These are phyloP conservation scores for Thelonectria discophora DNA, from an alignment of 2,329 filamentous ascomycete genomes.

Conservation along the genomic window DNA sequence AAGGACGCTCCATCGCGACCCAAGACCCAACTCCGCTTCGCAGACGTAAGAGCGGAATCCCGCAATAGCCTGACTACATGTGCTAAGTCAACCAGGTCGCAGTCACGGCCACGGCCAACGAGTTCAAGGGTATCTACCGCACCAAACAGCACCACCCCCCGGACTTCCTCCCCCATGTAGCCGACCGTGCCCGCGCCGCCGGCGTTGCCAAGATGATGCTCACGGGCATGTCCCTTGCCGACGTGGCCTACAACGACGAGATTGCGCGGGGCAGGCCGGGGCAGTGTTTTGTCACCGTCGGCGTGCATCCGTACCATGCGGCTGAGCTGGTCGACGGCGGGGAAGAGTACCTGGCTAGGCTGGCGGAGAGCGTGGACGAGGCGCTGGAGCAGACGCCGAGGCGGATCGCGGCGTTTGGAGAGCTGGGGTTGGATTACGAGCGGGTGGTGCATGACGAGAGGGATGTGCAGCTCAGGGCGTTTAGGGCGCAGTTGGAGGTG, in stretches of 20 bases:
- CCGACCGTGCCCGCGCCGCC: slow-evolving; percentile 52
- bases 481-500: slow-evolving; percentile 39
- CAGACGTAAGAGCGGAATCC: slow-evolving; percentile 34
- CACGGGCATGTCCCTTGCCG: slow-evolving; percentile 50
- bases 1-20: slow-evolving; percentile 33
- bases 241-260: slow-evolving; percentile 41
- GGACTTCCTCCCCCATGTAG: slow-evolving; percentile 54
- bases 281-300: slow-evolving; percentile 56
- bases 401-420: slow-evolving; percentile 57
- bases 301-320: slow-evolving; percentile 61
- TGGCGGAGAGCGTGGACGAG: slow-evolving; percentile 37
- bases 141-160: slow-evolving; percentile 57
- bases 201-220: slow-evolving; percentile 54
- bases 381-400: slow-evolving; percentile 37
- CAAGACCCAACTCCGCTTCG: slow-evolving; percentile 35
- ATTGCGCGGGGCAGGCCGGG: slow-evolving; percentile 43
- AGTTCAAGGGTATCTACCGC: slow-evolving; percentile 61
- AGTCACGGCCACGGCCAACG: slow-evolving; percentile 51
- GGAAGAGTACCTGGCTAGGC: slow-evolving; percentile 33
- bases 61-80: too few relatives aligned
- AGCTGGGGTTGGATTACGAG: slow-evolving; percentile 61
- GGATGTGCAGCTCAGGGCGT: slow-evolving; percentile 38
- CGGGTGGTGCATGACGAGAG: slow-evolving; percentile 54
- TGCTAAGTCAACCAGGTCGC: slow-evolving; percentile 43
- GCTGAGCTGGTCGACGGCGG: slow-evolving; percentile 50